These are phyloP conservation scores for Kazachstania kunashirensis DNA, from an alignment of 805 yeast species.

Conservation along the genomic window DNA sequence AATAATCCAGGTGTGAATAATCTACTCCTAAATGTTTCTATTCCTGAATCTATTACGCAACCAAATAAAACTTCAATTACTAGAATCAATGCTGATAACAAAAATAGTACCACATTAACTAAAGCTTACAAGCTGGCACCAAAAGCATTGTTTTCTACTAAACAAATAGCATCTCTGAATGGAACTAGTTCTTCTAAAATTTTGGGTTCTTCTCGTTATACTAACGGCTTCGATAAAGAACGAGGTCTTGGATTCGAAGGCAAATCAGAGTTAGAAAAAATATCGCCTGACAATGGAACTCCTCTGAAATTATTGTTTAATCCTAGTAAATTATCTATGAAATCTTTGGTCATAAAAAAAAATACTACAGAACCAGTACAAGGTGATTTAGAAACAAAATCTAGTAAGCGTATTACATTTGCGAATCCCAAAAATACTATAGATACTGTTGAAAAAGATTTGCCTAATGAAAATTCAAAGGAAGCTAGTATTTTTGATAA, in stretches of 20 bases:
- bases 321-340: conserved; percentile 26
- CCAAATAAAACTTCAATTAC: conserved; percentile 39
- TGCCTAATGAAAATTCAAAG: background rate
- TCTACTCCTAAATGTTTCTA: conserved; percentile 1
- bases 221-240: background rate
- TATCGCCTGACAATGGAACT: background rate
- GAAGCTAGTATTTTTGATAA: background rate
- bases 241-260: background rate
- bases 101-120: conserved; percentile 47
- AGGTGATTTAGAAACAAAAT: background rate
- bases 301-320: conserved; percentile 18
- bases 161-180: background rate
- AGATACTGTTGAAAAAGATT: background rate
- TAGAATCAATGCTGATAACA: conserved; percentile 37
- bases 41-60: conserved; percentile 28
- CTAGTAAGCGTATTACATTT: conserved; percentile 8
- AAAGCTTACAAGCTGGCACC: conserved; percentile 60
- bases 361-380: conserved; percentile 9
- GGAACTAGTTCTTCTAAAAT: background rate
- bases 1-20: background rate
- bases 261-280: background rate
- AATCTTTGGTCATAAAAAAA: conserved; percentile 20
- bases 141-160: conserved; percentile 39
- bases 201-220: background rate
- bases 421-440: background rate